Evolutionary conservation across 345 rosid genomes (phyloP).

Genomic region (Camelina sativa): DNA sequence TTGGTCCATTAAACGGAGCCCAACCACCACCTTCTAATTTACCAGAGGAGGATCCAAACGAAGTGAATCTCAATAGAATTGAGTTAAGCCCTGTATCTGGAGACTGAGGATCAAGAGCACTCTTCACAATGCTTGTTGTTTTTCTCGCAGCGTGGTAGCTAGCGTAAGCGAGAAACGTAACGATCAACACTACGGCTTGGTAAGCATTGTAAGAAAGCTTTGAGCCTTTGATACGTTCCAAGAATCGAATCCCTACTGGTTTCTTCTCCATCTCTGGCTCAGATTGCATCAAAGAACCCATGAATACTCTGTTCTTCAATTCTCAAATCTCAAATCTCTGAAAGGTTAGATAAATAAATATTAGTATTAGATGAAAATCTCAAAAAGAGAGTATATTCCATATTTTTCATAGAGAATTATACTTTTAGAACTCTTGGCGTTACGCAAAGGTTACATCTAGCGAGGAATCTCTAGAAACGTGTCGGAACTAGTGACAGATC

Average conservation of each 20-base stretch:
- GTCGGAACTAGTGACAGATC: conserved; percentile 26
- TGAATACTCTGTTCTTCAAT: conserved; percentile 20
- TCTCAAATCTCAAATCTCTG: conserved; percentile 13
- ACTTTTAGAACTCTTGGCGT: conserved; percentile 23
- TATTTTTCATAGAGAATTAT: conserved; percentile 21
- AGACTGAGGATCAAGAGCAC: conserved; percentile 77
- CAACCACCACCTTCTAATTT: conserved; percentile 59
- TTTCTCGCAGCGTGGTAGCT: conserved; percentile 89
- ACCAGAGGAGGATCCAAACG: not conserved
- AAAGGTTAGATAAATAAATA: not conserved
- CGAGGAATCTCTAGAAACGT: conserved; percentile 26
- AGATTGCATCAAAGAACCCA: conserved; percentile 60
- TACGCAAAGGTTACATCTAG: conserved; percentile 10
- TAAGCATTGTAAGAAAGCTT: conserved; percentile 66
- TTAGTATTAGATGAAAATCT: not conserved
- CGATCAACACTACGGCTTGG: conserved; percentile 79
- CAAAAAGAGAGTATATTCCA: conserved; percentile 29
- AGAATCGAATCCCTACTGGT: conserved; percentile 68
- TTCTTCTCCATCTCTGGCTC: conserved; percentile 41
- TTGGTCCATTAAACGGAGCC: conserved; percentile 71
- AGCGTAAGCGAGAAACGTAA: conserved; percentile 80
- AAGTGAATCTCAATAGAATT: conserved; percentile 36
- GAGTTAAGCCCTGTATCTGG: conserved; percentile 42
- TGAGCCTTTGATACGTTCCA: conserved; percentile 54
- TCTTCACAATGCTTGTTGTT: conserved; percentile 91